A percentile compares a stretch with the other conserved stretches of the same genome.
Conservation (phyloP, 192 early-diverging fungal species). For the Gaertneriomyces semiglobifer region DNA sequence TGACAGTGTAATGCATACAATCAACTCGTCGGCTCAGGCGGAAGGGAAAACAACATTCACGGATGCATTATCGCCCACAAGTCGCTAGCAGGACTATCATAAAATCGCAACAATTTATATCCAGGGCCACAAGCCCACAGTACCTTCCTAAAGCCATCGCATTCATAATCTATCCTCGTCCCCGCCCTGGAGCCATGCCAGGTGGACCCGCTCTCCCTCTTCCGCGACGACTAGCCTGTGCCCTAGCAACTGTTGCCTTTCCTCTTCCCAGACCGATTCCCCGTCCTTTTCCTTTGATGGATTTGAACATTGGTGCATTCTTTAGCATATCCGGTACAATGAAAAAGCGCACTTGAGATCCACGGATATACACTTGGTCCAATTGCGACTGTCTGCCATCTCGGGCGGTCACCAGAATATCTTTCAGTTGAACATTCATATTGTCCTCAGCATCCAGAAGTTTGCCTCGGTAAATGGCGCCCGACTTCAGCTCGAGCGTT, state of each 20-base stretch:
- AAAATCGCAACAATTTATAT: too few species aligned
- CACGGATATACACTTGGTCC: constrained; percentile 95
- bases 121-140: too few species aligned
- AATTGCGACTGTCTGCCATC: constrained; percentile 89
- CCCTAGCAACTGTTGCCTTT: constrained; percentile 77
- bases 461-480: constrained; percentile 89
- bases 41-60: too few species aligned
- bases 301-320: constrained; percentile 99
- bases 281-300: constrained; percentile 72
- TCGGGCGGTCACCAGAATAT: constrained; percentile 87
- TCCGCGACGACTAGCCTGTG: constrained; percentile 49
- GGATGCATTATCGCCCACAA: too few species aligned
- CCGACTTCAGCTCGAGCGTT: constrained; percentile 92
- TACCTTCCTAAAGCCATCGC: too few species aligned
- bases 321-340: constrained; percentile 99
- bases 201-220: constrained; percentile 14
- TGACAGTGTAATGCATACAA: constrained; percentile 29
- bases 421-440: constrained; percentile 97
- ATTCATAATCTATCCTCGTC: constrained; percentile 9
- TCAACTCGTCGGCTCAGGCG: too few species aligned
- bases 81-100: too few species aligned
- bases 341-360: constrained; percentile 78
- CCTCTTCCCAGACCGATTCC: constrained; percentile 81
- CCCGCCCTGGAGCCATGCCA: constrained; percentile 6
- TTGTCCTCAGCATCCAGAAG: constrained; percentile 97